phyloP scores from a whole-genome alignment of 495 filamentous ascomycete species.

The Neurospora tetraspora region DNA sequence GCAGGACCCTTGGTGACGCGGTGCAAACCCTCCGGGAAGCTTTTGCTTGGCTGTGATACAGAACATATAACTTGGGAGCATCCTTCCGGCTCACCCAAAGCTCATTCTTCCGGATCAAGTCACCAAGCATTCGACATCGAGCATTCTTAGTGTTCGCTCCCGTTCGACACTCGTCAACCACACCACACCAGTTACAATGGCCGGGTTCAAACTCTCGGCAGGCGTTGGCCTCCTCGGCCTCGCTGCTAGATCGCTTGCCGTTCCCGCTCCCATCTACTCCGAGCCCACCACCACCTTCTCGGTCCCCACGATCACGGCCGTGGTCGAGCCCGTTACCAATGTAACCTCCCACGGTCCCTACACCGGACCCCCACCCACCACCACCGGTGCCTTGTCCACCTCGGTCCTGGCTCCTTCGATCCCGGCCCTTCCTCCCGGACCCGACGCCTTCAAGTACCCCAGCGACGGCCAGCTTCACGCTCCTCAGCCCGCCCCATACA shows the following conservation, averaged over 20 bases:
- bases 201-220: conserved; percentile 5
- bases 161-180: background rate
- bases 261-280: conserved; percentile 29
- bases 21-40: background rate
- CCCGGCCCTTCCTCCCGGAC: conserved; percentile 33
- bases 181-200: conserved; percentile 4
- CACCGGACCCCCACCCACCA: conserved; percentile 47
- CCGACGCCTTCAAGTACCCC: conserved; percentile 52
- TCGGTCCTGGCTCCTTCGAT: conserved; percentile 39
- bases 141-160: background rate
- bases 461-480: conserved; percentile 57
- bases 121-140: background rate
- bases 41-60: background rate
- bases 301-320: conserved; percentile 10
- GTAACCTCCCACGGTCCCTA: conserved; percentile 46
- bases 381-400: conserved; percentile 47
- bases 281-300: conserved; percentile 27
- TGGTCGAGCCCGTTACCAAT: conserved; percentile 22
- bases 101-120: background rate
- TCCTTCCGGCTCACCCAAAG: background rate
- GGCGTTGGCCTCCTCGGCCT: conserved; percentile 15
- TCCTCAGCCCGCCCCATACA: conserved; percentile 60
- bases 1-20: background rate
- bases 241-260: conserved; percentile 7
- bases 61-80: background rate